Evolutionary conservation across 1,284 basidiomycete genomes (phyloP), one percentile per base, ranked within the genome.

Genomic region (Volvariella volvacea): DNA sequence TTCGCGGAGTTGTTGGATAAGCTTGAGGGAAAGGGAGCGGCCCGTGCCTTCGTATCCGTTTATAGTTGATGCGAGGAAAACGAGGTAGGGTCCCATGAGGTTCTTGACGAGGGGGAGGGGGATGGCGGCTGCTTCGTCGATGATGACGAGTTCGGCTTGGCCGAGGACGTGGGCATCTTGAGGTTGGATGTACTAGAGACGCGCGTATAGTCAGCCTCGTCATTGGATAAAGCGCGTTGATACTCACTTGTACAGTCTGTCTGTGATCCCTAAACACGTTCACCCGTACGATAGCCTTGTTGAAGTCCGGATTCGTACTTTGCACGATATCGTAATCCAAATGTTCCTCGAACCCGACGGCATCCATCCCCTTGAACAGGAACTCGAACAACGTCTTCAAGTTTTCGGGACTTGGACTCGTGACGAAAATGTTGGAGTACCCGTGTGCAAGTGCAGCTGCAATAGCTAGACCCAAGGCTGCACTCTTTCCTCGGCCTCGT

Each of bases 21-120:
- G 87, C 64, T 99, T 99, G 55, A 99, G 86, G 39, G 92, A 95
- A 39, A 99, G 80, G 2, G 93, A 97, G 28, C 96, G 88, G 15
- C 96, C 96, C 0, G 96, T 99, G 16, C 96, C 96, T 71, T 99
- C 96, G 67, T 99, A 99, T 37, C 96, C 96, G 61, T 98, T 98
- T 70, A 99, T 95, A 2, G 96, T 99, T 15, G 92, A 96, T 1
- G 93, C 91, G 76, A 99, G 86, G 73, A 99, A 98, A 42, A 99
- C 93, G 34, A 98, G 88, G 66, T 99, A 99, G 0, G 94, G 94
- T 0, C 96, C 96, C 50, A 99, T 84, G 48, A 99, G 83, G 56
- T 92, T 92, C 51, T 88, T 83, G 15, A 99, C 94, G 19, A 98
- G 80, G 3, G 94, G 92, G 10, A 99, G 79, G 0, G 96, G 96